Evolutionary conservation across 495 filamentous ascomycete genomes (phyloP).

Genomic region (Penicillium bialowiezense): DNA sequence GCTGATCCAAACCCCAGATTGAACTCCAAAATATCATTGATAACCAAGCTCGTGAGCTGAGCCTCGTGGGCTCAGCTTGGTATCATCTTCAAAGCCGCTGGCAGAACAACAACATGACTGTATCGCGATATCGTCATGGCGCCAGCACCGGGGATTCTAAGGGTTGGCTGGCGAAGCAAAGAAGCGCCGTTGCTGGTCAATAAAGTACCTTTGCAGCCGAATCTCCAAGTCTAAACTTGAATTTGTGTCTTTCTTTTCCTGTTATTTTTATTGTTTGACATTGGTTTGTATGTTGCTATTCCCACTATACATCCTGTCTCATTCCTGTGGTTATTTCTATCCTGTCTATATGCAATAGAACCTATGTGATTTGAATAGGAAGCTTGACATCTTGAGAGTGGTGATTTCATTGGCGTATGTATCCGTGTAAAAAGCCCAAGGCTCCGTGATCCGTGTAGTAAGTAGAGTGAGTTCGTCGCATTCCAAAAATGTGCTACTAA

Average conservation of each 20-base stretch:
- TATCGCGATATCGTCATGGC: constrained; percentile 43
- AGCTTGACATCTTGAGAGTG: not conserved
- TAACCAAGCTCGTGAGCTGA: constrained; percentile 71
- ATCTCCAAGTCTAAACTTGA: not conserved
- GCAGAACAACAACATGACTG: constrained; percentile 82
- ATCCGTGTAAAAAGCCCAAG: not conserved
- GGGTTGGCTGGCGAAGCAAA: constrained; percentile 90
- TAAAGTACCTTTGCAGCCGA: constrained; percentile 10
- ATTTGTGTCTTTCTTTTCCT: not conserved
- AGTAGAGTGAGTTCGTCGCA: constrained; percentile 11
- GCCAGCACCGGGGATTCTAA: constrained; percentile 72
- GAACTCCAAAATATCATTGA: constrained; percentile 64
- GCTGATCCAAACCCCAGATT: constrained; percentile 34
- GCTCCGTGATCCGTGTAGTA: not conserved
- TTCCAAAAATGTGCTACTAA: constrained; percentile 2
- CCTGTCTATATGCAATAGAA: constrained; percentile 3
- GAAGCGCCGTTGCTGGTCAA: constrained; percentile 61
- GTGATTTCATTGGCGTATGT: not conserved
- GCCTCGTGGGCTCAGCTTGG: constrained; percentile 85
- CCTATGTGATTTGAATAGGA: not conserved
- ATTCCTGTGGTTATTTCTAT: constrained; percentile 6
- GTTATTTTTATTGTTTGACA: not conserved
- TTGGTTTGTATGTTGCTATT: constrained; percentile 4
- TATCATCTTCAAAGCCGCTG: constrained; percentile 81
- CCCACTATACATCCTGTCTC: constrained; percentile 8